Percentiles rank a stretch among this genome's conserved stretches.
Evolutionary conservation across 352 stramenopile genomes (phyloP).

Genomic region (Phytophthora boehmeriae): DNA sequence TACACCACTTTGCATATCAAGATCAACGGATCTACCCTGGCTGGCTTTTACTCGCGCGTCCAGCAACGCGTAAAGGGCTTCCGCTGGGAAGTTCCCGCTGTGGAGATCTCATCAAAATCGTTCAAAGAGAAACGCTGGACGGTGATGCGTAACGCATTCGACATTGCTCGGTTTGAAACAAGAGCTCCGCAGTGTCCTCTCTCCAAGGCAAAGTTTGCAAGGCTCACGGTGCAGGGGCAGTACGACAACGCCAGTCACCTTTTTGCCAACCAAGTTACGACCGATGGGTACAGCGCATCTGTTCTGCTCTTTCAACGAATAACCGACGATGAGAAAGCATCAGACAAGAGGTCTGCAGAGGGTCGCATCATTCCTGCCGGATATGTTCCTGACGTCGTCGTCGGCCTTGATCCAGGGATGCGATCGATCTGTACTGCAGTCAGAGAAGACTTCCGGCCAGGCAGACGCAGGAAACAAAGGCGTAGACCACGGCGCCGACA

Average conservation of each 20-base stretch:
- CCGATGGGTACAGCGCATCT: conserved; percentile 10
- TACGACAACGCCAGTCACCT: conserved; percentile 12
- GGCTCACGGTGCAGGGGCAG: conserved; percentile 4
- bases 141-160: too few species aligned
- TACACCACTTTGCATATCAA: too few species aligned
- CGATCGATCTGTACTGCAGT: conserved; percentile 10
- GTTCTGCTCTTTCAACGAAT: conserved; percentile 11
- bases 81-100: too few species aligned
- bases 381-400: conserved; percentile 11
- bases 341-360: conserved; percentile 5
- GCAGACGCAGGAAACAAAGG: too few species aligned
- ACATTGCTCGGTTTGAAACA: too few species aligned
- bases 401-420: conserved; percentile 15
- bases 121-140: too few species aligned
- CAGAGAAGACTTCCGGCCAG: conserved; percentile 2
- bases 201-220: too few species aligned
- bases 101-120: too few species aligned
- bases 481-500: conserved; percentile 3
- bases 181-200: too few species aligned
- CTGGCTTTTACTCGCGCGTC: too few species aligned
- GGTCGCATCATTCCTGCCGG: conserved; percentile 4
- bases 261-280: conserved; percentile 14
- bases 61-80: too few species aligned
- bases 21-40: too few species aligned
- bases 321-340: conserved; percentile 4